Evolutionary conservation across 2,329 filamentous ascomycete species (phyloP).

Genomic region (Trichoderma sp.): DNA sequence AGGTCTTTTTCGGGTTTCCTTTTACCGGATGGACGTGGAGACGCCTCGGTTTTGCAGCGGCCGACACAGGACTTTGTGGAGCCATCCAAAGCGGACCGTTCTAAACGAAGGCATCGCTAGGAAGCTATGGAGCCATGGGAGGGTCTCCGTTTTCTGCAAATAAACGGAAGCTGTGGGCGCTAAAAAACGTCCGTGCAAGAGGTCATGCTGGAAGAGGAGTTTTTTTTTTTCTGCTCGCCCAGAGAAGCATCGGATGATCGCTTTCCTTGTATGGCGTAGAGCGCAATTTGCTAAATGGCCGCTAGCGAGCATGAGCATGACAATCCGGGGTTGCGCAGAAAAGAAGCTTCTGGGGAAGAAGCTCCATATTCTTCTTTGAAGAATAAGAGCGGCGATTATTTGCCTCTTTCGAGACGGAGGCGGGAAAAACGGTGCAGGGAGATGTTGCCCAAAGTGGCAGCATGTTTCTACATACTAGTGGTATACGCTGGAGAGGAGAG

Average conservation of each 20-base stretch:
- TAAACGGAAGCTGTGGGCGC: slow-evolving; percentile 13
- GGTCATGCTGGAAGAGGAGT: slow-evolving; percentile 8
- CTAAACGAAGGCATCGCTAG: background rate
- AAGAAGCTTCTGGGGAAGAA: background rate
- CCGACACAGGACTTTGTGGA: slow-evolving; percentile 13
- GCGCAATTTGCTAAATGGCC: background rate
- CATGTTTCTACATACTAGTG: background rate
- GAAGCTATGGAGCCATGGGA: background rate
- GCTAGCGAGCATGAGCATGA: slow-evolving; percentile 5
- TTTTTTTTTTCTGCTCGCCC: background rate
- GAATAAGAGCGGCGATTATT: background rate
- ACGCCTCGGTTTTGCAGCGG: slow-evolving; percentile 5
- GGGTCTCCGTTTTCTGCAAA: slow-evolving; percentile 2
- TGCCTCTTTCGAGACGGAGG: background rate
- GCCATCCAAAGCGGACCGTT: slow-evolving; percentile 12
- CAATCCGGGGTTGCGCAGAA: background rate
- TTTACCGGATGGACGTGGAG: slow-evolving; percentile 6
- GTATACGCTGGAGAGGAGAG: background rate
- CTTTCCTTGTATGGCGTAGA: slow-evolving; percentile 8
- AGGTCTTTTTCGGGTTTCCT: slow-evolving; percentile 1
- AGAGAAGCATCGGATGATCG: slow-evolving; percentile 11
- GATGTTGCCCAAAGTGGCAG: background rate
- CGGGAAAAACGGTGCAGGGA: background rate
- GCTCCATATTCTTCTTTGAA: slow-evolving; percentile 2
- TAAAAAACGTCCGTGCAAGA: background rate